These are phyloP conservation scores for Pseudogymnoascus verrucosus DNA, from an alignment of 2,329 filamentous ascomycete species.

Conservation along the genomic window DNA sequence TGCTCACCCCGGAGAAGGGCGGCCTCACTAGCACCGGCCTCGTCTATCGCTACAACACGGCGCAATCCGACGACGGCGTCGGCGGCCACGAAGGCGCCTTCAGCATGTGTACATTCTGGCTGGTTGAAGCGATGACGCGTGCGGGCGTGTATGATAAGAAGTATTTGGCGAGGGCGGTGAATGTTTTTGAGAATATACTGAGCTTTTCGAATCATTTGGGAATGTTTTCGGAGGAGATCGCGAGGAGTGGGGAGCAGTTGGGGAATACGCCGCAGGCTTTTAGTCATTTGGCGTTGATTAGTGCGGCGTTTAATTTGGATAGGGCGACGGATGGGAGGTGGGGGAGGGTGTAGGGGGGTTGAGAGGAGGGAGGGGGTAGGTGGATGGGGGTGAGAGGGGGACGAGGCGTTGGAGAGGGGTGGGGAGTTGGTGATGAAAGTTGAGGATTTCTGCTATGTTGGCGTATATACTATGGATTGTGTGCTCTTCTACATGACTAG, in stretches of 20 bases:
- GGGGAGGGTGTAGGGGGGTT: not conserved
- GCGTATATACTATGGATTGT: not conserved
- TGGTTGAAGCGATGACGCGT: conserved; percentile 68
- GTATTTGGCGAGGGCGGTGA: conserved; percentile 54
- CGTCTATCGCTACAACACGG: conserved; percentile 67
- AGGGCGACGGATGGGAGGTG: conserved; percentile 32
- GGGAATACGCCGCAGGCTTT: conserved; percentile 77
- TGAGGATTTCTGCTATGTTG: not conserved
- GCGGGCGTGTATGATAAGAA: conserved; percentile 57
- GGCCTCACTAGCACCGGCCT: conserved; percentile 67
- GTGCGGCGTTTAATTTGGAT: conserved; percentile 69
- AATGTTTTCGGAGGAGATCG: conserved; percentile 76
- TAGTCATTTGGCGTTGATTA: conserved; percentile 67
- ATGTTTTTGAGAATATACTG: conserved; percentile 70
- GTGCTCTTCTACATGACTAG: not conserved
- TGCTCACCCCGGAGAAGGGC: conserved; percentile 64
- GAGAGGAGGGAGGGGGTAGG: not conserved
- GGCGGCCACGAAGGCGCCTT: conserved; percentile 70
- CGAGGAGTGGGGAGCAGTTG: conserved; percentile 65
- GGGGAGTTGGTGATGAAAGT: not conserved
- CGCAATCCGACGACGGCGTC: conserved; percentile 62
- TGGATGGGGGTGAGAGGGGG: too few species aligned
- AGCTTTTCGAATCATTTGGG: conserved; percentile 67
- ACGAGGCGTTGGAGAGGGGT: not conserved
- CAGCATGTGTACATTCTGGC: conserved; percentile 77